Percentiles rank a stretch among this genome's conserved stretches.
Evolutionary conservation across 257 asterid species (phyloP).

Genomic region (Marsdenia floribunda): DNA sequence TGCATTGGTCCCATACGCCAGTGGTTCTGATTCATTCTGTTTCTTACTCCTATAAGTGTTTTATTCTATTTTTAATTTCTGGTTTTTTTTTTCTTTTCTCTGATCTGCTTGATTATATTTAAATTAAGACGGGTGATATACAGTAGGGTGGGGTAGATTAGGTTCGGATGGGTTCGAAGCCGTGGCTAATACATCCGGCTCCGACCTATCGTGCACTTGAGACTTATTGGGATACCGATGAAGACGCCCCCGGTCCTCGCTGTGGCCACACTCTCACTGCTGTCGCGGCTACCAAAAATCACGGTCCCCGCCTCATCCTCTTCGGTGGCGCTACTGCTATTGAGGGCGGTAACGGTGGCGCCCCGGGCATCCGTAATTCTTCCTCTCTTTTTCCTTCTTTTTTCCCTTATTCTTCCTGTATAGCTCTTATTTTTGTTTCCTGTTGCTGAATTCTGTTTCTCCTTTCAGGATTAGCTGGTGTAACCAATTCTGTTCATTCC

Average conservation of each 20-base stretch:
- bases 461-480: constrained; percentile 87
- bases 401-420: background rate
- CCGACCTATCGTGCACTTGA: constrained; percentile 43
- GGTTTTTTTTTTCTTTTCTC: background rate
- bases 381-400: background rate
- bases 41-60: background rate
- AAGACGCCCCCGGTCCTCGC: constrained; percentile 98
- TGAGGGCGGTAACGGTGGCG: constrained; percentile 82
- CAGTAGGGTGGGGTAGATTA: constrained; percentile 1
- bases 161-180: constrained; percentile 41
- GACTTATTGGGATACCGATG: constrained; percentile 80
- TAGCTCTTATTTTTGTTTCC: background rate
- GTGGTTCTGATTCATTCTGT: constrained; percentile 6
- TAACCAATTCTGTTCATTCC: constrained; percentile 79
- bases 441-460: constrained; percentile 9
- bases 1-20: background rate
- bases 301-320: constrained; percentile 87
- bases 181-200: constrained; percentile 37
- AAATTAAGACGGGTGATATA: background rate
- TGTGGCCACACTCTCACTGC: constrained; percentile 94
- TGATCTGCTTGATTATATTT: background rate
- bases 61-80: background rate
- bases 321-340: constrained; percentile 99
- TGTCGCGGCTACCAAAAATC: constrained; percentile 79
- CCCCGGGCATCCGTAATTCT: constrained; percentile 77